phyloP scores from a whole-genome alignment of 306 rosid genomes.

The Senna tora region DNA sequence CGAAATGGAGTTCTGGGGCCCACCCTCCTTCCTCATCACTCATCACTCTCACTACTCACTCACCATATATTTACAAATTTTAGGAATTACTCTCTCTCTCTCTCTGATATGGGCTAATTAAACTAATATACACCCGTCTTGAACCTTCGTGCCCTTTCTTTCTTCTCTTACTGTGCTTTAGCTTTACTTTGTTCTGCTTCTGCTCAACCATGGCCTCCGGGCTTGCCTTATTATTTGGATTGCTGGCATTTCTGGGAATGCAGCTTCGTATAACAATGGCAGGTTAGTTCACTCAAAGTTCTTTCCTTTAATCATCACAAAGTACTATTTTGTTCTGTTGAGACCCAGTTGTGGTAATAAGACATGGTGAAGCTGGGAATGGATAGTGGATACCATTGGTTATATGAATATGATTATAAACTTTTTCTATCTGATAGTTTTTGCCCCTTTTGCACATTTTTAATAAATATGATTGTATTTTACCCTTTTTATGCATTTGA shows the following conservation, averaged over 20 bases:
- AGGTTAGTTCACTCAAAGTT: slow-evolving; percentile 59
- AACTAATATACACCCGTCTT: neutral
- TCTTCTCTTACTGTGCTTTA: slow-evolving; percentile 7
- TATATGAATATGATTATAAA: slow-evolving; percentile 1
- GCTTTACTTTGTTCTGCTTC: slow-evolving; percentile 26
- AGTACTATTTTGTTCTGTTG: slow-evolving; percentile 24
- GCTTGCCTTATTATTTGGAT: slow-evolving; percentile 50
- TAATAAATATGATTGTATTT: slow-evolving; percentile 10
- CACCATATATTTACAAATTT: slow-evolving; percentile 36
- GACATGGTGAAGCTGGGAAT: slow-evolving; percentile 36
- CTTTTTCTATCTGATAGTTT: slow-evolving; percentile 29
- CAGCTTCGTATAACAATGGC: slow-evolving; percentile 68
- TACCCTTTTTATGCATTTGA: slow-evolving; percentile 26
- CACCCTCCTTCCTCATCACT: slow-evolving; percentile 27
- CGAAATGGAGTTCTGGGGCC: slow-evolving; percentile 16
- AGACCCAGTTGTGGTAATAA: slow-evolving; percentile 37
- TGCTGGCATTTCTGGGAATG: slow-evolving; percentile 62
- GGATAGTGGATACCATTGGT: slow-evolving; percentile 45
- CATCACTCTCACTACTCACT: slow-evolving; percentile 6
- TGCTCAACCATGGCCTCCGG: slow-evolving; percentile 54
- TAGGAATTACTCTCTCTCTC: neutral
- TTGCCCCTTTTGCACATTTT: slow-evolving; percentile 47
- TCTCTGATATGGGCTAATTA: slow-evolving; percentile 38
- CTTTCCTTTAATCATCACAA: neutral
- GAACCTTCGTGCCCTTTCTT: slow-evolving; percentile 29